A percentile compares a stretch with the other conserved stretches of the same genome.
These are phyloP conservation scores for Stellera chamaejasme DNA, from an alignment of 345 rosid genomes.

Conservation along the genomic window DNA sequence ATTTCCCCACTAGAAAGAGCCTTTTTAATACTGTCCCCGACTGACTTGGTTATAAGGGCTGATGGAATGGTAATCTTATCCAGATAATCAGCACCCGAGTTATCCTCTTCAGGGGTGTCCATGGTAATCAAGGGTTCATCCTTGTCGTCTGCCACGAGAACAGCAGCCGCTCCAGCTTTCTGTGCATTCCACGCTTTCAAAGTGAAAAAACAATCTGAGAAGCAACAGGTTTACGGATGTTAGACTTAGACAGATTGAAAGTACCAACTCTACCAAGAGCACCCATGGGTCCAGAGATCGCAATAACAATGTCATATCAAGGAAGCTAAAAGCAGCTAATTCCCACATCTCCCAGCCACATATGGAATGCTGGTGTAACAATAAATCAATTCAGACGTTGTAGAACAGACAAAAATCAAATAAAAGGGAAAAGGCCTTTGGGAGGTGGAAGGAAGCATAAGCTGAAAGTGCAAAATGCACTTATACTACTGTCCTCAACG, in stretches of 20 bases:
- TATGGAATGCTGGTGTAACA: too few relatives aligned
- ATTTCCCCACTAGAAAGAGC: slow-evolving; percentile 31
- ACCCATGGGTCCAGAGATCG: too few relatives aligned
- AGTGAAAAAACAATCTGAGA: slow-evolving; percentile 51
- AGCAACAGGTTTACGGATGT: slow-evolving; percentile 2
- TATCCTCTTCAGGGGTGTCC: slow-evolving; percentile 49
- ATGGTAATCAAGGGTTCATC: slow-evolving; percentile 49
- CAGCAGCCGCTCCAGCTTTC: slow-evolving; percentile 53
- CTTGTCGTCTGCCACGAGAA: slow-evolving; percentile 48
- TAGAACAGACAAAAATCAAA: too few relatives aligned
- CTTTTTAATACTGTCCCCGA: slow-evolving; percentile 53
- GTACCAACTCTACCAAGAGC: too few relatives aligned
- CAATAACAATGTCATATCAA: too few relatives aligned
- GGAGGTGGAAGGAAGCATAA: too few relatives aligned
- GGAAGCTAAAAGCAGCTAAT: too few relatives aligned
- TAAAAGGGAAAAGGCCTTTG: too few relatives aligned
- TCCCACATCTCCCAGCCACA: too few relatives aligned
- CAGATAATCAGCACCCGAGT: slow-evolving; percentile 27
- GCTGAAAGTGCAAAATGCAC: too few relatives aligned
- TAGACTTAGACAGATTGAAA: neutral
- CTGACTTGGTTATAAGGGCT: slow-evolving; percentile 39
- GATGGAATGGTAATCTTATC: slow-evolving; percentile 60
- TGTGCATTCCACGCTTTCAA: slow-evolving; percentile 67
- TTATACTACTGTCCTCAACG: too few relatives aligned
- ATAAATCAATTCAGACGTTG: too few relatives aligned